Percentiles rank a stretch among this genome's conserved stretches.
Evolutionary conservation across 306 rosid species (phyloP).

Genomic region (Vigna trinervia): DNA sequence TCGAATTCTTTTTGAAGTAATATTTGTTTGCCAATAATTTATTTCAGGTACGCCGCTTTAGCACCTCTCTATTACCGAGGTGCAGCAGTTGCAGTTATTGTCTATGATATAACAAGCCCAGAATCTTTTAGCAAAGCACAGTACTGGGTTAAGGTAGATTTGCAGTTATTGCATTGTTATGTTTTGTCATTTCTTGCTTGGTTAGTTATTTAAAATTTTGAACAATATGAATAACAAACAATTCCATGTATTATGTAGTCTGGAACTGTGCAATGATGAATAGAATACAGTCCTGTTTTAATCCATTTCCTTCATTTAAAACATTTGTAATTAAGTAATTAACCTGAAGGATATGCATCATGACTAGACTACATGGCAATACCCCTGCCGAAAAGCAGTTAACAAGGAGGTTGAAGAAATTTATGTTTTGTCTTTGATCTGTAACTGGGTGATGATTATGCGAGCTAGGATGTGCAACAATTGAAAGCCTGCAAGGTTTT

Average conservation of each 20-base stretch:
- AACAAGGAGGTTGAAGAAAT: slow-evolving; percentile 28
- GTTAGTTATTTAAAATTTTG: slow-evolving; percentile 5
- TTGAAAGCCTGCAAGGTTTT: not conserved
- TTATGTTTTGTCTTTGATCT: slow-evolving; percentile 13
- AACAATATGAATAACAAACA: slow-evolving; percentile 19
- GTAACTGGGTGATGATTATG: slow-evolving; percentile 8
- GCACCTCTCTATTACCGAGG: slow-evolving; percentile 98
- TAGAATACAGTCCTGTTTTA: not conserved
- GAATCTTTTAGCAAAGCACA: slow-evolving; percentile 95
- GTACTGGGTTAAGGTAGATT: slow-evolving; percentile 97
- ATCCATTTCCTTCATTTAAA: slow-evolving; percentile 1
- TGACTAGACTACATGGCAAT: slow-evolving; percentile 17
- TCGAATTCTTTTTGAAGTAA: slow-evolving; percentile 29
- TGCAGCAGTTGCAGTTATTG: slow-evolving; percentile 96
- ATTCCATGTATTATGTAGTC: not conserved
- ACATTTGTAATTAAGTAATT: not conserved
- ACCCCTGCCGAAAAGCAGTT: slow-evolving; percentile 7
- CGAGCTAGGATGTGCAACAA: slow-evolving; percentile 6
- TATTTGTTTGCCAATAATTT: slow-evolving; percentile 41
- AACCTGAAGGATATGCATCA: slow-evolving; percentile 3
- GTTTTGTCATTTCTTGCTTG: slow-evolving; percentile 24
- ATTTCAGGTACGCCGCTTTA: slow-evolving; percentile 87
- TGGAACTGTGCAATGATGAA: slow-evolving; percentile 22
- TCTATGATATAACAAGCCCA: slow-evolving; percentile 94
- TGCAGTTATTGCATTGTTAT: slow-evolving; percentile 35